These are phyloP conservation scores for Pythium chondricola DNA, from an alignment of 352 stramenopile genomes.

Conservation along the genomic window DNA sequence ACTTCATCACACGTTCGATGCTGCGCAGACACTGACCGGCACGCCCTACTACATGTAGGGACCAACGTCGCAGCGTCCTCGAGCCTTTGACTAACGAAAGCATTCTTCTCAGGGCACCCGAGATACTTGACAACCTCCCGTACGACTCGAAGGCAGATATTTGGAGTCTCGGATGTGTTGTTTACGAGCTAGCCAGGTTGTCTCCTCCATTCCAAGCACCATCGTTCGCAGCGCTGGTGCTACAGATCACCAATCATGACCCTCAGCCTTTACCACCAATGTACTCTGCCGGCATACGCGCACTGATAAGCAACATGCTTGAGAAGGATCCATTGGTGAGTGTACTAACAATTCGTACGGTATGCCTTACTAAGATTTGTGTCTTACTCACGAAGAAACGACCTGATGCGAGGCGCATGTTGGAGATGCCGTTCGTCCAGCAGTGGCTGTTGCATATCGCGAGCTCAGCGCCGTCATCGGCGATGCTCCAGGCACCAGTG, in stretches of 20 bases:
- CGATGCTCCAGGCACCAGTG: too few species aligned
- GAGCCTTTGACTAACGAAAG: background rate
- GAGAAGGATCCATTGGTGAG: constrained; percentile 36
- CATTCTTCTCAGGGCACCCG: constrained; percentile 37
- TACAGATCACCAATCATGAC: constrained; percentile 36
- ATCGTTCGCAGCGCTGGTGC: constrained; percentile 51
- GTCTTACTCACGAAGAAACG: constrained; percentile 9
- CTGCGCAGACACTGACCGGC: constrained; percentile 50
- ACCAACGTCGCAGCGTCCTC: background rate
- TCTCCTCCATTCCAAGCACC: constrained; percentile 53
- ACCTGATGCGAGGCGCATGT: constrained; percentile 5
- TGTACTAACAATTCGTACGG: too few species aligned
- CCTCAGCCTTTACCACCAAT: constrained; percentile 20
- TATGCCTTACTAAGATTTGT: too few species aligned
- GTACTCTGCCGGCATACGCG: constrained; percentile 27
- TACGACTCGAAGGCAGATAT: constrained; percentile 78
- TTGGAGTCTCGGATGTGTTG: constrained; percentile 78
- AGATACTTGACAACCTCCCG: constrained; percentile 51
- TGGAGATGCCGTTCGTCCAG: constrained; percentile 10
- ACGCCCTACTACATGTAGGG: constrained; percentile 72
- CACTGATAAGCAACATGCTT: constrained; percentile 29
- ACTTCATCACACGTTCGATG: constrained; percentile 38
- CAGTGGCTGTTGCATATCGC: constrained; percentile 5
- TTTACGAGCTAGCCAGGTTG: constrained; percentile 69
- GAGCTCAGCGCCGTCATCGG: background rate